Percentiles rank a stretch among this genome's conserved stretches.
These are phyloP conservation scores for Coemansia sp. DNA, from an alignment of 192 early-diverging fungal genomes.

Conservation along the genomic window DNA sequence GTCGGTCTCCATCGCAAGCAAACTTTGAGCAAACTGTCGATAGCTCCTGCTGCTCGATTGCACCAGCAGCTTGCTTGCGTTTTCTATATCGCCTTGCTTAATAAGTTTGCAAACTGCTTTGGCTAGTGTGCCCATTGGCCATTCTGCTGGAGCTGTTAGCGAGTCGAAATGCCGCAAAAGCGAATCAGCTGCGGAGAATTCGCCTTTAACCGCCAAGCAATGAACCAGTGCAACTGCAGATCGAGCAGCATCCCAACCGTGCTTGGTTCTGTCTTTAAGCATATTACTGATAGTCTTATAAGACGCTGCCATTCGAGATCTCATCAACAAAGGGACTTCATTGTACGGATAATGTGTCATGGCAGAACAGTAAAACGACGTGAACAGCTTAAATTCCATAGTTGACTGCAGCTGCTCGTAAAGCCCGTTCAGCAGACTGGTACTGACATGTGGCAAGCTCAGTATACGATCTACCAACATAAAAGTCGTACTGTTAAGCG, in stretches of 20 bases:
- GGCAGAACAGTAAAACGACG: constrained; percentile 13
- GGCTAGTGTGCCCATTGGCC: constrained; percentile 26
- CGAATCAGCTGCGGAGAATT: not conserved
- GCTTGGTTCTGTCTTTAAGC: not conserved
- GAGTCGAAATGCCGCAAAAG: not conserved
- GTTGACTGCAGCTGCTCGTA: not conserved
- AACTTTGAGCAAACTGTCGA: constrained; percentile 1
- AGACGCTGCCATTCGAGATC: not conserved
- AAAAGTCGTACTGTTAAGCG: not conserved
- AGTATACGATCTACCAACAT: constrained; percentile 5
- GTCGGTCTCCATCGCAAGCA: not conserved
- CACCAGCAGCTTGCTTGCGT: constrained; percentile 11
- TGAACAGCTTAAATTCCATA: constrained; percentile 1
- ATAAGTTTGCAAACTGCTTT: constrained; percentile 6
- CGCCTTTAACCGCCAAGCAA: not conserved
- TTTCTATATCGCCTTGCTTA: not conserved
- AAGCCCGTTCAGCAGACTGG: constrained; percentile 1
- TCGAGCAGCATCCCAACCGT: not conserved
- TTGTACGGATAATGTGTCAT: constrained; percentile 1
- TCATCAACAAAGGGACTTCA: constrained; percentile 4
- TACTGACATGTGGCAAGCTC: not conserved
- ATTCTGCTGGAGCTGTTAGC: constrained; percentile 9
- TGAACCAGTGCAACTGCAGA: constrained; percentile 12
- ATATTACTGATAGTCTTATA: not conserved
- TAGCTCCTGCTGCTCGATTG: not conserved